Percentiles rank a stretch among this genome's conserved stretches.
These are phyloP conservation scores for Cordia subcordata DNA, from an alignment of 257 asterid genomes.

Conservation along the genomic window DNA sequence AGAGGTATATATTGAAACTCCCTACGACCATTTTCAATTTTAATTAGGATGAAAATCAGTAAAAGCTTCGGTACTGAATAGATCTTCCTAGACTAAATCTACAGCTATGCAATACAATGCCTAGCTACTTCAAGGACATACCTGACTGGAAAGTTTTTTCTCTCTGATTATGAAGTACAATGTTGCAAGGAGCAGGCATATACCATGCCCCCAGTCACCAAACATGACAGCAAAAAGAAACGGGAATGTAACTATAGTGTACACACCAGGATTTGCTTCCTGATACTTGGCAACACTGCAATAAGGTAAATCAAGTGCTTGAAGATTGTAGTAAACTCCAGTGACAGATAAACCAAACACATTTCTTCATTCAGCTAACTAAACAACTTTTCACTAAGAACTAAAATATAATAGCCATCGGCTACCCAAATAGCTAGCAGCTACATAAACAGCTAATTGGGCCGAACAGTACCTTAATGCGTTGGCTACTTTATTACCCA, in stretches of 20 bases:
- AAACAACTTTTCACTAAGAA: too few species aligned
- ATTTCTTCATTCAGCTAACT: too few species aligned
- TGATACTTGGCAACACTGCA: slow-evolving; percentile 97
- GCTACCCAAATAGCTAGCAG: too few species aligned
- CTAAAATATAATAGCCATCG: too few species aligned
- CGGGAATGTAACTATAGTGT: slow-evolving; percentile 94
- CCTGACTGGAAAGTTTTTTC: slow-evolving; percentile 82
- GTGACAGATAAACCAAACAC: not conserved
- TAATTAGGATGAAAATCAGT: not conserved
- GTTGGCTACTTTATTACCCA: too few species aligned
- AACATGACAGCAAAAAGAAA: slow-evolving; percentile 99
- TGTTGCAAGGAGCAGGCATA: slow-evolving; percentile 85
- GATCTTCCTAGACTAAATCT: too few species aligned
- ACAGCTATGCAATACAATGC: not conserved
- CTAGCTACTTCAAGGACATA: slow-evolving; percentile 6
- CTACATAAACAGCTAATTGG: too few species aligned
- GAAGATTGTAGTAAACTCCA: slow-evolving; percentile 6
- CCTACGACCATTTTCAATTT: not conserved
- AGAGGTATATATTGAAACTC: not conserved
- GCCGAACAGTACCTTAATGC: too few species aligned
- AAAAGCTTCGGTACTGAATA: too few species aligned
- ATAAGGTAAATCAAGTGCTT: slow-evolving; percentile 26
- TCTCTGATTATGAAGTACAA: slow-evolving; percentile 62
- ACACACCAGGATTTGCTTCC: slow-evolving; percentile 99
- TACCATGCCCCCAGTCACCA: slow-evolving; percentile 99